Evolutionary conservation across 345 rosid species (phyloP), one percentile per base, ranked within the genome.

Genomic region (Populus tremula): DNA sequence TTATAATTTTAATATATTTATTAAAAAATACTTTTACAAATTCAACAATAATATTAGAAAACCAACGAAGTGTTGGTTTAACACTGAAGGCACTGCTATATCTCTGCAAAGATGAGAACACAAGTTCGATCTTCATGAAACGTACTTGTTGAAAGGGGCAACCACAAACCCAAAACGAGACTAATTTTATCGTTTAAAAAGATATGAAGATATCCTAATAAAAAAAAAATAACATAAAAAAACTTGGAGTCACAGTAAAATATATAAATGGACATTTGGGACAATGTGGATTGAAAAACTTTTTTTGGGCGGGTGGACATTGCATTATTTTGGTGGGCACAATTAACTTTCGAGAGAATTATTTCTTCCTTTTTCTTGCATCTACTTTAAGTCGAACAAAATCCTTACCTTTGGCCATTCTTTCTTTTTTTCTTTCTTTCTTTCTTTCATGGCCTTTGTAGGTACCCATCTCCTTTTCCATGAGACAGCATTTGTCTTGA

Each of bases 401-500:
- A 66, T 71, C 53, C 50, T 14, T 62, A 62, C 25, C 47, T 39
- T 33, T 21, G 73, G 64, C 35, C 33, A 35, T 8, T 45, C 17
- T 59, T 74, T 54, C 25, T 27, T 27, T 27, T 27, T 27, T 27
- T n/a, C n/a, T n/a, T 27, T 61, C 29, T 64, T n/a, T 25, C 33
- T n/a, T 72, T 17, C 67, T 68, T 76, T 67, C 50, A 50, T 50
- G 8, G 3, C n/a, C 67, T 36, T 41, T 2, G 20, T 9, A 18
- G 38, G 27, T 56, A 69, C 25, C 54, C 41, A 68, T 27, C 73
- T 38, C 6, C 29, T 70, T 84, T 84, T 33, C 2, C 45, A 0
- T 71, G 75, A 50, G 59, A 80, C 8, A 72, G 70, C 73, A 61
- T 36, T 59, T 74, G 73, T 71, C 79, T 50, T 29, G 64, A 29